Evolutionary conservation across 176 grass and related monocot species (phyloP), one percentile per base, ranked within the genome.

Genomic region (Zizania latifolia): DNA sequence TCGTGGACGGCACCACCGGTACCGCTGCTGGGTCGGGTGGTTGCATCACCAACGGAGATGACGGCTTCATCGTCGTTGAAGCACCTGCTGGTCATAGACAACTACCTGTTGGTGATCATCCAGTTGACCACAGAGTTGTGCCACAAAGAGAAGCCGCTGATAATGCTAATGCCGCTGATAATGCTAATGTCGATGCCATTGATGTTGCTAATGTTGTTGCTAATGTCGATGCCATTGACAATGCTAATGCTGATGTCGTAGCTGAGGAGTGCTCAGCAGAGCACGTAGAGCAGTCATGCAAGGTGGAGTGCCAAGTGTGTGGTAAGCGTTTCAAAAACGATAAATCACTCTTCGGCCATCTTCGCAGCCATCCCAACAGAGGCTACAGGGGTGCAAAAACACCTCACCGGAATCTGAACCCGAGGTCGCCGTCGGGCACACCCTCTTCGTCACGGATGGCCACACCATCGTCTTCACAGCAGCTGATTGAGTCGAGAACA

Each of bases 331-430:
- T 87, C 78, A 87, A 48, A 68, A 87, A 78, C 39, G 14, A 83
- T 10, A 82, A 87, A 15, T 87, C 79, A 3, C 73, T 87, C 79
- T 87, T 78, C 1, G 79, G 85, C 4, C 85, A 87, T 30, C 74
- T 87, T 0, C 8, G 74, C 1, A 87, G 85, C 51, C 85, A 87
- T 13, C 85, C 79, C 0, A 67, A 83, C 10, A 59, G 74, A 32
- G 79, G 85, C 0, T 83, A 87, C 4, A 83, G 78, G 27, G 84
- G 84, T 1, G 78, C 64, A n/a, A n/a, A n/a, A n/a, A n/a, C 1
- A 64, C 26, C 0, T 80, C 68, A 14, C 80, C 74, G n/a, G n/a
- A n/a, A n/a, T 1, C 32, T 19, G 2, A 78, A 53, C 55, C 3
- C 16, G 0, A 70, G 36, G 21, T 16, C 27, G 7, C 21, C 31